A percentile compares a stretch with the other conserved stretches of the same genome.
Conservation (phyloP, 768 basidiomycete genomes). For the Leccinum subgranulosum region DNA sequence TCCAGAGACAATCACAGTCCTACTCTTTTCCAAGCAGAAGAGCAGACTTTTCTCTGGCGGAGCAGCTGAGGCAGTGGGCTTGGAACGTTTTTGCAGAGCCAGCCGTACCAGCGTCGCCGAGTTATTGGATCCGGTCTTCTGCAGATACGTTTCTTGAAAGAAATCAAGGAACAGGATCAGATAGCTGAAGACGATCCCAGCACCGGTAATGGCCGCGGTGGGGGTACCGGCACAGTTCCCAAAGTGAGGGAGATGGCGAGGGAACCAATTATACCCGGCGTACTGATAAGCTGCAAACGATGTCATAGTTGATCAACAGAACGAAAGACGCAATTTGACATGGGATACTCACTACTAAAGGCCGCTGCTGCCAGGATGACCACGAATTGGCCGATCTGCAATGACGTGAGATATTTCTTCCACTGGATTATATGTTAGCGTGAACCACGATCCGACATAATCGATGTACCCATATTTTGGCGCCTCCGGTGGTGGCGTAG, state of each 20-base stretch:
- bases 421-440: conserved; percentile 9
- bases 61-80: background rate
- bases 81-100: too few relatives aligned
- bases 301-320: background rate
- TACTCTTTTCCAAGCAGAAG: background rate
- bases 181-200: conserved; percentile 15
- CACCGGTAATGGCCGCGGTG: conserved; percentile 7
- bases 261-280: conserved; percentile 16
- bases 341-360: conserved; percentile 11
- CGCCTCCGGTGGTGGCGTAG: conserved; percentile 81
- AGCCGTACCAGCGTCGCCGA: background rate
- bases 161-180: conserved; percentile 20
- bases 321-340: fast-evolving
- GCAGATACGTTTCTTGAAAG: conserved; percentile 16
- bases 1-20: background rate
- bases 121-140: background rate
- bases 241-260: conserved; percentile 12
- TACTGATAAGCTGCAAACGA: conserved; percentile 13
- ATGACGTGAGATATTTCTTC: conserved; percentile 23
- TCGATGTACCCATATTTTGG: conserved; percentile 14
- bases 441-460: background rate
- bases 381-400: conserved; percentile 25
- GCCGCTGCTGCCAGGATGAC: conserved; percentile 5
- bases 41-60: background rate
- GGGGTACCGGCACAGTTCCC: conserved; percentile 16